These are phyloP conservation scores for Wallacemonas collosoma DNA, from an alignment of 208 protist genomes.

Conservation along the genomic window DNA sequence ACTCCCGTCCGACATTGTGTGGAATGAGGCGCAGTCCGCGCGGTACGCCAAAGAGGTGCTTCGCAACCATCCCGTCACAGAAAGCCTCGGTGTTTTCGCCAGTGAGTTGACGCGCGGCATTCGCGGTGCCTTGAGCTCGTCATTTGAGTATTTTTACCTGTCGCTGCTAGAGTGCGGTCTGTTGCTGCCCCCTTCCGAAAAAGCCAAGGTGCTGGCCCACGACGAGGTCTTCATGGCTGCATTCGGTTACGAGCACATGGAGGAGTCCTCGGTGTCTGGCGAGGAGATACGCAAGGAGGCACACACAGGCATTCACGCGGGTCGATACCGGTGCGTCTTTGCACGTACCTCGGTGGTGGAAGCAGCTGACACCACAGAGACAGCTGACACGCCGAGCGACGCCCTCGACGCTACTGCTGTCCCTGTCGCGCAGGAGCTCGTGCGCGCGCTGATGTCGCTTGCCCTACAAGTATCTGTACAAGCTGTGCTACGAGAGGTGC, in stretches of 20 bases:
- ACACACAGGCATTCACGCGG: slow-evolving; percentile 5
- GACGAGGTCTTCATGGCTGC: slow-evolving; percentile 14
- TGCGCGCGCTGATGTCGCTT: slow-evolving; percentile 36
- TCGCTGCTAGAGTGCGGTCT: slow-evolving; percentile 50
- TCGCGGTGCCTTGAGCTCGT: slow-evolving; percentile 77
- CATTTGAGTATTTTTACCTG: slow-evolving; percentile 74
- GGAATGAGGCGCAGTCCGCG: slow-evolving; percentile 25
- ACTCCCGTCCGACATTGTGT: slow-evolving; percentile 17
- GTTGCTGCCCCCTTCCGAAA: slow-evolving; percentile 20
- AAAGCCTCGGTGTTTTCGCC: slow-evolving; percentile 62
- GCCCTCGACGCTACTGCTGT: slow-evolving; percentile 16
- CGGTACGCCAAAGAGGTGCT: slow-evolving; percentile 51
- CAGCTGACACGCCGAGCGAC: not conserved
- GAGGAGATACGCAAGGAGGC: slow-evolving; percentile 9
- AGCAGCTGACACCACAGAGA: not conserved
- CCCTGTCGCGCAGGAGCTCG: slow-evolving; percentile 30
- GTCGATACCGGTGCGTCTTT: slow-evolving; percentile 9
- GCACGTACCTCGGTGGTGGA: not conserved
- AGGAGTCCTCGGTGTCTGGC: slow-evolving; percentile 1
- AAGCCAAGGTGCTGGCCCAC: not conserved
- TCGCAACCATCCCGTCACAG: slow-evolving; percentile 55
- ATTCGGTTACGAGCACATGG: not conserved
- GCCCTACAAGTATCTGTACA: slow-evolving; percentile 36
- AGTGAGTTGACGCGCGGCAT: slow-evolving; percentile 84
- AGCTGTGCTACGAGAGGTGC: slow-evolving; percentile 40